Evolutionary conservation across 495 filamentous ascomycete genomes (phyloP), one percentile per base, ranked within the genome.

Genomic region (Halenospora varia): DNA sequence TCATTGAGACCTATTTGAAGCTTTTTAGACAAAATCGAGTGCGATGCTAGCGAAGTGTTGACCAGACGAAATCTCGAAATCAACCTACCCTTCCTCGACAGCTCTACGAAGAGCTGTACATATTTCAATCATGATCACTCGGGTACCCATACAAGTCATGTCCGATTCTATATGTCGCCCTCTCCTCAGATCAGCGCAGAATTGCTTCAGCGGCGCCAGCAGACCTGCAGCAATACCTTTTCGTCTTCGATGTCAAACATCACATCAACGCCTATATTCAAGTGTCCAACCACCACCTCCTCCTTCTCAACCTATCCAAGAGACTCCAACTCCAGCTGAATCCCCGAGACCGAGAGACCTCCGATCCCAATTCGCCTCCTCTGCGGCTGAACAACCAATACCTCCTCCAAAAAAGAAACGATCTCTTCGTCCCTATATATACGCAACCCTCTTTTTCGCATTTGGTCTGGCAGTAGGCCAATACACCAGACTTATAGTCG

Each of bases 391-490:
- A 25, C 45, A 40, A 13, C 26, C 55, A 25, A 17, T 48, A 4
- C 42, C 53, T 23, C 52, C 25, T 48, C 59, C 62, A 4, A 65
- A 53, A 46, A 41, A 46, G 24, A 59, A 56, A 23, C 62, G 62
- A 9, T 62, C 62, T 15, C 57, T 62, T 3, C 56, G 65, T 9
- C 56, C 53, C 9, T 63, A 61, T 51, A 63, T 68, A 35, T 68
- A 59, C 22, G 57, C 62, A 2, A 48, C 62, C 25, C n/a, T 66
- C 25, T 77, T 72, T 66, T 62, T 77, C 46, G 22, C 71, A 55
- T 4, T 76, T 24, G 77, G 78, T 62, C 11, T 60, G 29, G 45
- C 62, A 41, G 53, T 57, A 53, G 74, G 73, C 58, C 58, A 67
- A 53, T 48, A 64, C 45, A 42, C 71, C 15, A 67, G 64, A 26